Conservation (phyloP, 371 early-diverging fungal species). For the Choanephora cucurbitarum region DNA sequence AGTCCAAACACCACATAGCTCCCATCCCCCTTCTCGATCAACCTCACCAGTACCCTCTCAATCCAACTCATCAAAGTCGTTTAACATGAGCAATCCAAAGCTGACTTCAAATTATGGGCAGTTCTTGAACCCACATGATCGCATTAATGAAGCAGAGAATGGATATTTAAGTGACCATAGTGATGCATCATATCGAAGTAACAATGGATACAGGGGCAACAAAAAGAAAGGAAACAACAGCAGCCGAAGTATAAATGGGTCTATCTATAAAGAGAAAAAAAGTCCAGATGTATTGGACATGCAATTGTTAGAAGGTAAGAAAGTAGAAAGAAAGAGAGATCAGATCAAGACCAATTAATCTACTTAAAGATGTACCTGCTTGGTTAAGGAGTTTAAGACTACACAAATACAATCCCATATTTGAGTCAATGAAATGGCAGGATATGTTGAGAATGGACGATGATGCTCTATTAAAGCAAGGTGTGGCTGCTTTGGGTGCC, state of each 20-base stretch:
- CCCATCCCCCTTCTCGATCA: constrained; percentile 13
- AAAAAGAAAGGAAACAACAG: constrained; percentile 17
- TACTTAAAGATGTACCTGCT: constrained; percentile 76
- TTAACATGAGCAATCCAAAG: constrained; percentile 12
- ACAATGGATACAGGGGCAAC: constrained; percentile 19
- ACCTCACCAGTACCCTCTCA: constrained; percentile 32
- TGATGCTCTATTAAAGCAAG: constrained; percentile 75
- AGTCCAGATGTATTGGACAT: constrained; percentile 74
- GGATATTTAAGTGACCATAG: constrained; percentile 66
- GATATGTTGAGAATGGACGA: constrained; percentile 85
- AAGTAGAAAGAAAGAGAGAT: too few species aligned
- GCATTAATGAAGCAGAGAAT: constrained; percentile 36
- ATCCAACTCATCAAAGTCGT: constrained; percentile 21
- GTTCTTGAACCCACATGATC: constrained; percentile 43
- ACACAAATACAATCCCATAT: constrained; percentile 91
- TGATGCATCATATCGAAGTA: constrained; percentile 52
- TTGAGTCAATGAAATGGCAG: constrained; percentile 86
- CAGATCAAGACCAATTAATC: not conserved
- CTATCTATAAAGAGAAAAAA: constrained; percentile 68
- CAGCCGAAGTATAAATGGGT: constrained; percentile 7
- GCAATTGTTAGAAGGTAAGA: constrained; percentile 69
- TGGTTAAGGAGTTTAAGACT: constrained; percentile 84
- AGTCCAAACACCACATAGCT: not conserved
- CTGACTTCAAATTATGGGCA: constrained; percentile 28
- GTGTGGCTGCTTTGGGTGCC: constrained; percentile 92